Evolutionary conservation across 345 rosid species (phyloP).

Genomic region (Punica granatum): DNA sequence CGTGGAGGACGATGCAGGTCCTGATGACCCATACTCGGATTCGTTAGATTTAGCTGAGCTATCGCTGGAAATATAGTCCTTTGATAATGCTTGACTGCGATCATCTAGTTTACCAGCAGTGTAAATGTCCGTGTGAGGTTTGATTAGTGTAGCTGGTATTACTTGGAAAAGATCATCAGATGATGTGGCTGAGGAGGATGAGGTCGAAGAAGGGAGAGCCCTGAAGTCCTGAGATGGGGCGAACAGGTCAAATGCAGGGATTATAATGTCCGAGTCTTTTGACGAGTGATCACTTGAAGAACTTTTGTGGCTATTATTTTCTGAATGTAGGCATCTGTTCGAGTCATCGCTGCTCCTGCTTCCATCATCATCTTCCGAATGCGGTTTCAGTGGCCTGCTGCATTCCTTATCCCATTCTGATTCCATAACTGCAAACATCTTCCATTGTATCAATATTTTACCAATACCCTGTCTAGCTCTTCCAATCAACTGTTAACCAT

Average conservation of each 20-base stretch:
- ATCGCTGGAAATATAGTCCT: neutral
- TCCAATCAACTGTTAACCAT: neutral
- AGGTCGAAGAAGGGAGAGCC: conserved; percentile 9
- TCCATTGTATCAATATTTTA: neutral
- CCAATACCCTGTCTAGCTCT: neutral
- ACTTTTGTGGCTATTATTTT: conserved; percentile 14
- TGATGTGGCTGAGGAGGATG: conserved; percentile 30
- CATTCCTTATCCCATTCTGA: conserved; percentile 15
- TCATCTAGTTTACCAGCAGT: conserved; percentile 7
- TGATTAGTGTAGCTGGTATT: conserved; percentile 1
- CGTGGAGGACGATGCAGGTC: conserved; percentile 20
- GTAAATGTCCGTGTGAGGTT: neutral
- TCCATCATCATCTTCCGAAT: conserved; percentile 9
- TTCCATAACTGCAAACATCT: conserved; percentile 34
- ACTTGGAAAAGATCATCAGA: conserved; percentile 24
- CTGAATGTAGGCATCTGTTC: conserved; percentile 13
- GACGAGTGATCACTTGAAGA: conserved; percentile 9
- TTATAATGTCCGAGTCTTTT: conserved; percentile 5
- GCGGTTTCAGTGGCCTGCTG: conserved; percentile 13
- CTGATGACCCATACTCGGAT: neutral
- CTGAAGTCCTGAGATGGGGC: neutral
- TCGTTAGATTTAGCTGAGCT: neutral
- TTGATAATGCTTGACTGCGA: conserved; percentile 4
- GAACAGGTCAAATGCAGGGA: conserved; percentile 4
- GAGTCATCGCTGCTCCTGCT: conserved; percentile 11